These are phyloP conservation scores for Colletotrichum karsti DNA, from an alignment of 2,329 filamentous ascomycete genomes.

Conservation along the genomic window DNA sequence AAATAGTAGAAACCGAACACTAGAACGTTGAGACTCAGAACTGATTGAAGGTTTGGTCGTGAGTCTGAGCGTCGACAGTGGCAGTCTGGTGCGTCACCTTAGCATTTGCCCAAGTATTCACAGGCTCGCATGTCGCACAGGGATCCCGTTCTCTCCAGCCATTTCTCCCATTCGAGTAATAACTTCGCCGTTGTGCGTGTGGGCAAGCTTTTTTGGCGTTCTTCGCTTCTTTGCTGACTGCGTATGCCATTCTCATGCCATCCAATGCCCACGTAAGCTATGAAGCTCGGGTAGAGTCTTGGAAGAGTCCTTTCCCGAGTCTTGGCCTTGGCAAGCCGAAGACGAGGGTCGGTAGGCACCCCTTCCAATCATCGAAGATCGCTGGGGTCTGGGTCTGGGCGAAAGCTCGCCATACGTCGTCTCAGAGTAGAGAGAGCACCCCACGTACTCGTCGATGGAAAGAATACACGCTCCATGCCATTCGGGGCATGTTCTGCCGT, in stretches of 20 bases:
- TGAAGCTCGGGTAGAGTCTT: conserved; percentile 17
- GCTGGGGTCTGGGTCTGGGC: neutral
- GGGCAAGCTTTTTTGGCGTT: conserved; percentile 1
- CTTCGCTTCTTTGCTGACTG: conserved; percentile 4
- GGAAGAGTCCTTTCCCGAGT: neutral
- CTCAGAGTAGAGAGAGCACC: too few species aligned
- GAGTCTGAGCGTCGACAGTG: neutral
- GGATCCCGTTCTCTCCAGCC: neutral
- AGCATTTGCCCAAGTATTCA: neutral
- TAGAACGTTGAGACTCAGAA: neutral
- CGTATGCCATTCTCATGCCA: neutral
- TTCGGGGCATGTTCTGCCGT: neutral
- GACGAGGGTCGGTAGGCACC: neutral
- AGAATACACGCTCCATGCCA: neutral
- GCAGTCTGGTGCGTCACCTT: neutral
- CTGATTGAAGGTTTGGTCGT: neutral
- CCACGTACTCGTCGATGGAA: neutral
- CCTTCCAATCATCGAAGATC: neutral
- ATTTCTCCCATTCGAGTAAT: neutral
- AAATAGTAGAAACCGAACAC: neutral
- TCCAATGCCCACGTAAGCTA: conserved; percentile 7
- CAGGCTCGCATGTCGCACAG: neutral
- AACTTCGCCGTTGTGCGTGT: neutral
- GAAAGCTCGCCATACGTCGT: conserved; percentile 13
- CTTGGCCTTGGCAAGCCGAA: conserved; percentile 3